phyloP scores from a whole-genome alignment of 2,329 filamentous ascomycete species.

The Ilyonectria sp. region DNA sequence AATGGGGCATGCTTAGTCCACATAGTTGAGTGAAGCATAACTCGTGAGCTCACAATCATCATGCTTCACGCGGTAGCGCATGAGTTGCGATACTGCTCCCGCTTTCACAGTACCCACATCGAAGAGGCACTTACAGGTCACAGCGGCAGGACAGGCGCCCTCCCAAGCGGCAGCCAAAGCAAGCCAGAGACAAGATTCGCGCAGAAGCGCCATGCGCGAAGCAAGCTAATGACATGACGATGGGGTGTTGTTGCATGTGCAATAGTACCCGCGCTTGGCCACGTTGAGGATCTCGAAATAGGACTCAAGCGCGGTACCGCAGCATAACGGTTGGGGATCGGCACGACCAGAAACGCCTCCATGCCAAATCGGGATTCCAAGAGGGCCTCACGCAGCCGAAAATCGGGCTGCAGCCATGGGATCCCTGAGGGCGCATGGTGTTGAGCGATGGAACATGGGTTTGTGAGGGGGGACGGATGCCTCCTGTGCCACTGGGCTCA shows the following conservation, averaged over 20 bases:
- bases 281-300: slow-evolving; percentile 17
- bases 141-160: slow-evolving; percentile 1
- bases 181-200: background rate
- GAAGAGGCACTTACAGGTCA: slow-evolving; percentile 6
- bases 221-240: background rate
- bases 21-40: background rate
- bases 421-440: slow-evolving; percentile 6
- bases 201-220: background rate
- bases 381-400: slow-evolving; percentile 14
- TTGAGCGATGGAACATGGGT: slow-evolving; percentile 7
- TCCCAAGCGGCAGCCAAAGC: slow-evolving; percentile 8
- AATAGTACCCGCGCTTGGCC: background rate
- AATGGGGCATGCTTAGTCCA: background rate
- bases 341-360: background rate
- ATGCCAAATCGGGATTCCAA: slow-evolving; percentile 17
- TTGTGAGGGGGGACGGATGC: slow-evolving; percentile 23
- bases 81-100: background rate
- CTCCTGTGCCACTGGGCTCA: slow-evolving; percentile 43
- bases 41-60: slow-evolving; percentile 7
- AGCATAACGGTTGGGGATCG: slow-evolving; percentile 9
- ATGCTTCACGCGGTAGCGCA: background rate
- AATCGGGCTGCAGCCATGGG: slow-evolving; percentile 7
- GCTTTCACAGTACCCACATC: background rate
- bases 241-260: no score
- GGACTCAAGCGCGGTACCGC: slow-evolving; percentile 20